Evolutionary conservation across 2,329 filamentous ascomycete species (phyloP), one percentile per base, ranked within the genome.

Genomic region (Colletotrichum sp.): DNA sequence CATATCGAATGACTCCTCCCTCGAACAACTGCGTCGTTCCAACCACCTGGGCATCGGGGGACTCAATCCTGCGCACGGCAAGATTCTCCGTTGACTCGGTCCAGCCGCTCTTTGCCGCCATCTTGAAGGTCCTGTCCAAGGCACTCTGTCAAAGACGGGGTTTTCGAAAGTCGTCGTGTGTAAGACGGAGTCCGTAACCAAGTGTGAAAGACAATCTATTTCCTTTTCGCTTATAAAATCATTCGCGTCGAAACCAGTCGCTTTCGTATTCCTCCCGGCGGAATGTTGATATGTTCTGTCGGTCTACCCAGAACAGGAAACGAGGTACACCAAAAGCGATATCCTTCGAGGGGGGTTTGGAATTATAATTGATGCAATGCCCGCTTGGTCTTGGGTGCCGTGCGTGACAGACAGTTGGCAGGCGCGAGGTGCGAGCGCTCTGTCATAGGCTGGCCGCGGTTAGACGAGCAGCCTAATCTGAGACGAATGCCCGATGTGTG

Each of bases 21-120:
- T 79, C 75, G 66, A 79, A 81, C 60, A 81, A 71, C 73, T 80
- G 78, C 30, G 78, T 78, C 24, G 80, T 80, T 34, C 80, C 80
- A 34, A 81, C 78, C 34, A 81, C 79, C 68, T 79, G 71, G 71
- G 76, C 77, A 67, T 79, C 77, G n/a, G 76, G 72, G 32, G 76
- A 67, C 68, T 79, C 79, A 36, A 75, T 62, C 78, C 59, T 72
- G 49, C 60, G 68, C 65, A 79, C 39, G 49, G 78, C 76, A 57
- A 80, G 71, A 67, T 79, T 76, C 65, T 79, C 76, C 13, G 74
- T 79, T 67, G 78, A 79, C 66, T 80, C 78, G 57, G 77, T 77
- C 74, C 71, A 79, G 68, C 75, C 68, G 65, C 72, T 74, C 39
- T 72, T 76, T 57, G 68, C 69, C 39, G 74, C 70, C 77, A 78